Conservation (phyloP, 306 rosid species). For the Vigna reflexopilosa region DNA sequence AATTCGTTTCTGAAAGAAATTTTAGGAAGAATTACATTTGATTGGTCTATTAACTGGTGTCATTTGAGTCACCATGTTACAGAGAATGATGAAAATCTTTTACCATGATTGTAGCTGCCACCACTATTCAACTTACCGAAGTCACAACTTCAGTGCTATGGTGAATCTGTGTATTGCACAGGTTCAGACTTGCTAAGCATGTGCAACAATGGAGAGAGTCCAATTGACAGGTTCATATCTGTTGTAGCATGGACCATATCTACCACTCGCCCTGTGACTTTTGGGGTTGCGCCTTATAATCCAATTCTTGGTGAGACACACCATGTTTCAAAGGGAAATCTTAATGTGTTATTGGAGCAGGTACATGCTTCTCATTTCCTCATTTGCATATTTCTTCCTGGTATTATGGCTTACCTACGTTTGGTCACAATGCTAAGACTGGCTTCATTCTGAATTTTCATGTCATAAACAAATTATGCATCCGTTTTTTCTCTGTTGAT, state of each 20-base stretch:
- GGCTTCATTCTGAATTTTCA: too few relatives aligned
- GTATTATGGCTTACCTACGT: not conserved
- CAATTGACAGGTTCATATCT: constrained; percentile 66
- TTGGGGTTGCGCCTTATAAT: constrained; percentile 86
- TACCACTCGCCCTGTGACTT: constrained; percentile 68
- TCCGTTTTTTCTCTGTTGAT: not conserved
- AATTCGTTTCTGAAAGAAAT: too few relatives aligned
- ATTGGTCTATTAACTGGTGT: not conserved
- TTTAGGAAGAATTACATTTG: not conserved
- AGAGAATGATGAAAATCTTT: constrained; percentile 12
- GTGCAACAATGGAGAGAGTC: constrained; percentile 65
- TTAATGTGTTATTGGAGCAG: constrained; percentile 87
- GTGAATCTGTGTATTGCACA: constrained; percentile 75
- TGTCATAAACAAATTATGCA: not conserved
- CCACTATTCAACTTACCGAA: constrained; percentile 85
- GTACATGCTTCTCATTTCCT: constrained; percentile 45
- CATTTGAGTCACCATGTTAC: not conserved
- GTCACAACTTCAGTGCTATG: constrained; percentile 90
- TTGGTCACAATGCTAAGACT: not conserved
- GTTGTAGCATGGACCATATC: constrained; percentile 87
- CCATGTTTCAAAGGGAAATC: constrained; percentile 75
- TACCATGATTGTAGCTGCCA: constrained; percentile 64
- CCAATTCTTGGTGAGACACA: constrained; percentile 97
- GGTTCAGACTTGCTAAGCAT: constrained; percentile 58
- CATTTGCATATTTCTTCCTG: not conserved